Evolutionary conservation across 1,139 yeast genomes (phyloP).

Genomic region (Protomyces arabidopsidicola): DNA sequence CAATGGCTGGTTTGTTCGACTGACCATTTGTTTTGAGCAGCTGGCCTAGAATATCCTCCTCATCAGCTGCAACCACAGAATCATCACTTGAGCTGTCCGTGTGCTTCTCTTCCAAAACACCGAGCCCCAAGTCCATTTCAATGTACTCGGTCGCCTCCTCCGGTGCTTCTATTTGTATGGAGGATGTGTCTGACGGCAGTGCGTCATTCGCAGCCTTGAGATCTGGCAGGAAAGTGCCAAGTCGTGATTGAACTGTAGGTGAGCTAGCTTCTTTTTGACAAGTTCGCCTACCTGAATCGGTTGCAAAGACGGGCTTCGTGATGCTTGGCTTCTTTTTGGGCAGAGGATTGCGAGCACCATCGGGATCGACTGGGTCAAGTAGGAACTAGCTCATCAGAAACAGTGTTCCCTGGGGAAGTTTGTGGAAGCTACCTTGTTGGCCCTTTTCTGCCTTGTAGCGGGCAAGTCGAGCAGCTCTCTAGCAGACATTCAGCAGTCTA

Average conservation of each 20-base stretch:
- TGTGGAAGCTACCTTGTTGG: neutral
- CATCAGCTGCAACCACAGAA: neutral
- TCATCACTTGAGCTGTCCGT: neutral
- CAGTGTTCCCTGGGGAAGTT: no score
- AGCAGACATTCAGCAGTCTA: neutral
- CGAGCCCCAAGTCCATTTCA: conserved; percentile 26
- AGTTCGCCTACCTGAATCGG: neutral
- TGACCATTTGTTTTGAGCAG: neutral
- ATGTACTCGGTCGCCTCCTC: conserved; percentile 12
- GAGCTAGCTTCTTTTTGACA: neutral
- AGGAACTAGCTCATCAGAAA: neutral
- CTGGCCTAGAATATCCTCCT: conserved; percentile 1
- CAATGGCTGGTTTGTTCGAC: neutral
- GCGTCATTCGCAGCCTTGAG: conserved; percentile 27
- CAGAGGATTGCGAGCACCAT: neutral
- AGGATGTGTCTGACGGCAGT: conserved; percentile 1
- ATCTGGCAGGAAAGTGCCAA: conserved; percentile 10
- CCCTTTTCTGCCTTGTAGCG: neutral
- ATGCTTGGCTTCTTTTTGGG: neutral
- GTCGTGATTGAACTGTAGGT: conserved; percentile 1
- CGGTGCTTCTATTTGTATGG: conserved; percentile 10
- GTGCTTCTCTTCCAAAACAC: conserved; percentile 24
- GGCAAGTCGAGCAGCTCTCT: neutral
- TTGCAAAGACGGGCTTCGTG: neutral
- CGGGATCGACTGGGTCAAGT: neutral